phyloP scores from a whole-genome alignment of 1,284 basidiomycete genomes.

The Moesziomyces sp. region DNA sequence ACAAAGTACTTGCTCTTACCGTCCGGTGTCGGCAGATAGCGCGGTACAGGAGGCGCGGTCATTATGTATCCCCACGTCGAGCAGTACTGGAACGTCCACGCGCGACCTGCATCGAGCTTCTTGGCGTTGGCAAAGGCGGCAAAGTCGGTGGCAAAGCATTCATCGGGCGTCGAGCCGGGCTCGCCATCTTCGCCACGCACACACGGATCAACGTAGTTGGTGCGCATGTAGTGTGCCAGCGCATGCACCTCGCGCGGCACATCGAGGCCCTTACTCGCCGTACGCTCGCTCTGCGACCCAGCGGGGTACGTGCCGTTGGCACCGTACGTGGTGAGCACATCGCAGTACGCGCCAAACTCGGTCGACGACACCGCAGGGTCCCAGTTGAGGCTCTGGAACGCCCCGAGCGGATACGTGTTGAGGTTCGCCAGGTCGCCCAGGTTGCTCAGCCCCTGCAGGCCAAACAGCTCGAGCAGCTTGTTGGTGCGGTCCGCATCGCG shows the following conservation, averaged over 20 bases:
- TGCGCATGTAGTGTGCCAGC: conserved; percentile 41
- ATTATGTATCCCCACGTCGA: conserved; percentile 93
- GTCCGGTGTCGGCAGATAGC: conserved; percentile 21
- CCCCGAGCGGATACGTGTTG: conserved; percentile 55
- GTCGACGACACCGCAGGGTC: conserved; percentile 44
- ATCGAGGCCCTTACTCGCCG: conserved; percentile 15
- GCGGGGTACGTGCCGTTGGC: conserved; percentile 15
- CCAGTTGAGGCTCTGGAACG: conserved; percentile 63
- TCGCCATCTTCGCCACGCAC: conserved; percentile 30
- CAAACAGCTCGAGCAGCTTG: conserved; percentile 50
- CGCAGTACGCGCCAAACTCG: conserved; percentile 50
- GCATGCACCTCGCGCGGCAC: conserved; percentile 41
- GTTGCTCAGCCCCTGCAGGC: conserved; percentile 46
- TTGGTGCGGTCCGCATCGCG: conserved; percentile 36
- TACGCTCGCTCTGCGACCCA: conserved; percentile 9
- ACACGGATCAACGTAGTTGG: conserved; percentile 47
- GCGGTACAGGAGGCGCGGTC: conserved; percentile 44
- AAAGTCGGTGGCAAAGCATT: conserved; percentile 82
- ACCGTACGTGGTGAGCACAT: conserved; percentile 38
- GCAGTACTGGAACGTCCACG: conserved; percentile 83
- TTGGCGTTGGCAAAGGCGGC: conserved; percentile 74
- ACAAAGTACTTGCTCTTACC: conserved; percentile 36
- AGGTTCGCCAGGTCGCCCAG: conserved; percentile 58
- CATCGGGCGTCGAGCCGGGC: conserved; percentile 25
- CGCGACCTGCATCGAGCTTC: conserved; percentile 79